A percentile compares a stretch with the other conserved stretches of the same genome.
Evolutionary conservation across 768 basidiomycete species (phyloP).

Genomic region (Serpula lacrymans): DNA sequence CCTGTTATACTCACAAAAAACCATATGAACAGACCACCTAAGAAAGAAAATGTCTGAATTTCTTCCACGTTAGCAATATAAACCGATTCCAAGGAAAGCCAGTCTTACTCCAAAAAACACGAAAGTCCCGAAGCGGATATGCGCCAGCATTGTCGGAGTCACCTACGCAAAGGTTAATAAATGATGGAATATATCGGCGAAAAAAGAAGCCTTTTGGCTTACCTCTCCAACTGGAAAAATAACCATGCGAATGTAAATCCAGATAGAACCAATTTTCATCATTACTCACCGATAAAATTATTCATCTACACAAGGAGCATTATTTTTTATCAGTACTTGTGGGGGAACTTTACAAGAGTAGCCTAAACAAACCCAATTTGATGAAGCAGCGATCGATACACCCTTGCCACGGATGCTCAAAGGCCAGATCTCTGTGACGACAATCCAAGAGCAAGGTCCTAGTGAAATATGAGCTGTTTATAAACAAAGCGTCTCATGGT

Average conservation of each 20-base stretch:
- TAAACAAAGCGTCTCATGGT: background rate
- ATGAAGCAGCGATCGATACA: conserved; percentile 69
- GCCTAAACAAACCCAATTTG: conserved; percentile 57
- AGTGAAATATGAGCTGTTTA: background rate
- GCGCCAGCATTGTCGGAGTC: conserved; percentile 68
- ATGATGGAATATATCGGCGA: background rate
- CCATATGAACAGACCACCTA: conserved; percentile 64
- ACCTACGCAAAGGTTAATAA: conserved; percentile 30
- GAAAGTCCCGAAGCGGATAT: conserved; percentile 68
- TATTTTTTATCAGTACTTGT: conserved; percentile 1
- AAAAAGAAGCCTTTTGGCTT: conserved; percentile 2
- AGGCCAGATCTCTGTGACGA: conserved; percentile 74
- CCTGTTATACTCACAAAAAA: conserved; percentile 57
- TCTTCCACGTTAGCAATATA: conserved; percentile 2
- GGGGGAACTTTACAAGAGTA: background rate
- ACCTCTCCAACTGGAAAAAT: conserved; percentile 46
- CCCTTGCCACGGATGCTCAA: conserved; percentile 73
- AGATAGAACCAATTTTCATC: background rate
- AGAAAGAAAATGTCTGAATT: conserved; percentile 55
- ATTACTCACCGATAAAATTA: conserved; percentile 55
- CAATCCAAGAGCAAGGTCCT: conserved; percentile 72
- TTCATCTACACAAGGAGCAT: conserved; percentile 51
- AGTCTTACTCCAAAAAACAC: conserved; percentile 66
- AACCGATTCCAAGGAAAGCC: background rate
- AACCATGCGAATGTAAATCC: background rate